Conservation (phyloP, 208 protist genomes). For the Acanthamoeba castellanii region DNA sequence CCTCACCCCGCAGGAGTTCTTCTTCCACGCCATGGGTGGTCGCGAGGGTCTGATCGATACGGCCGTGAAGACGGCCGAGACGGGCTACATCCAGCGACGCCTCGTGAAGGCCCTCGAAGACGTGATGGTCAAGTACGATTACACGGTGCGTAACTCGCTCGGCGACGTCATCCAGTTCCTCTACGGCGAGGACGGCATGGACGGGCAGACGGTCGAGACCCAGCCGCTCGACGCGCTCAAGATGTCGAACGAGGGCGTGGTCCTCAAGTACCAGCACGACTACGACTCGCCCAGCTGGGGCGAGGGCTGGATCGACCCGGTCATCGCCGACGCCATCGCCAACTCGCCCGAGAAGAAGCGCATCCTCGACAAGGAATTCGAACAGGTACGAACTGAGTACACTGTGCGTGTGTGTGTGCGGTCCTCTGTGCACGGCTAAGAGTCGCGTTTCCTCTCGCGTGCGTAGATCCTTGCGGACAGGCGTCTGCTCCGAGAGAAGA, state of each 20-base stretch:
- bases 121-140: slow-evolving; percentile 98
- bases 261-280: slow-evolving; percentile 26
- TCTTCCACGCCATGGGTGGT: slow-evolving; percentile 99
- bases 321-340: slow-evolving; percentile 93
- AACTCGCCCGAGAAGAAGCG: slow-evolving; percentile 88
- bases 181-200: slow-evolving; percentile 99
- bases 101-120: slow-evolving; percentile 99
- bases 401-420: too few species aligned
- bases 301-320: slow-evolving; percentile 92
- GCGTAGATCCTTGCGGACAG: slow-evolving; percentile 91
- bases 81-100: slow-evolving; percentile 94
- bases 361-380: slow-evolving; percentile 93
- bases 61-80: slow-evolving; percentile 99
- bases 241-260: slow-evolving; percentile 75
- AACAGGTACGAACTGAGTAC: slow-evolving; percentile 85
- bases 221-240: slow-evolving; percentile 76
- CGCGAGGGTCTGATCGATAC: slow-evolving; percentile 99
- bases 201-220: slow-evolving; percentile 94
- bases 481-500: slow-evolving; percentile 87
- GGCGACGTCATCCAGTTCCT: slow-evolving; percentile 97
- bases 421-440: too few species aligned
- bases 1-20: slow-evolving; percentile 99
- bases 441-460: too few species aligned
- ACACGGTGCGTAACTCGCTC: slow-evolving; percentile 97
- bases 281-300: slow-evolving; percentile 76